A percentile compares a stretch with the other conserved stretches of the same genome.
Conservation (phyloP, 192 early-diverging fungal genomes). For the Podila minutissima region DNA sequence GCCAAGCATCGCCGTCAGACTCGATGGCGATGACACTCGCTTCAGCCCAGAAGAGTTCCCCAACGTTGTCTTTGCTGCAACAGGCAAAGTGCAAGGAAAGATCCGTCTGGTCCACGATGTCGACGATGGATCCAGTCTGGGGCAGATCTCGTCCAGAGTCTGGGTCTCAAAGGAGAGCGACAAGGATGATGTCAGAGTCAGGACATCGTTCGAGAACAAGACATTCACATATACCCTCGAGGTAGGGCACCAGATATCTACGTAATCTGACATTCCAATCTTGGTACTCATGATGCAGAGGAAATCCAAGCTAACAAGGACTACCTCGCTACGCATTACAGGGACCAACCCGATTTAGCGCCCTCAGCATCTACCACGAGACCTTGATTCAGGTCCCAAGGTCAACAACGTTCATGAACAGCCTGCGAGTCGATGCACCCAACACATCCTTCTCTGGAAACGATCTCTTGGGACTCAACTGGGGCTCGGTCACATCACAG, state of each 20-base stretch:
- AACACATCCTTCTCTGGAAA: conserved; percentile 36
- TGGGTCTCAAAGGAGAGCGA: conserved; percentile 48
- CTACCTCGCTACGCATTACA: neutral
- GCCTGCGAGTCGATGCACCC: conserved; percentile 13
- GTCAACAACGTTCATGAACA: conserved; percentile 11
- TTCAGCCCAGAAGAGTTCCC: conserved; percentile 41
- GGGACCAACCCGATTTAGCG: conserved; percentile 35
- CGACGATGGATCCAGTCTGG: conserved; percentile 21
- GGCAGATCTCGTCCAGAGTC: conserved; percentile 31
- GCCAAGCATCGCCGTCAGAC: conserved; percentile 35
- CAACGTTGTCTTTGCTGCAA: conserved; percentile 17
- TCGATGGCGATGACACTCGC: conserved; percentile 34
- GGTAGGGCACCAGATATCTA: conserved; percentile 6
- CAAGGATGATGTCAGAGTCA: conserved; percentile 34
- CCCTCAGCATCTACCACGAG: conserved; percentile 41
- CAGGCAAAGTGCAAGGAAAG: conserved; percentile 41
- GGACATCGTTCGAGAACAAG: conserved; percentile 16
- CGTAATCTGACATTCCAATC: neutral
- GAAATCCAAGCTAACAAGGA: neutral
- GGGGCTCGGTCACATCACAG: conserved; percentile 9
- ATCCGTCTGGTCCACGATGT: conserved; percentile 31
- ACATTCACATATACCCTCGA: conserved; percentile 26
- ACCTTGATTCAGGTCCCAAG: conserved; percentile 34
- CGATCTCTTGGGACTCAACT: conserved; percentile 9
- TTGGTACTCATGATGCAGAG: neutral